Evolutionary conservation across 495 filamentous ascomycete species (phyloP), one percentile per base, ranked within the genome.

Genomic region (Neurospora hispaniola): DNA sequence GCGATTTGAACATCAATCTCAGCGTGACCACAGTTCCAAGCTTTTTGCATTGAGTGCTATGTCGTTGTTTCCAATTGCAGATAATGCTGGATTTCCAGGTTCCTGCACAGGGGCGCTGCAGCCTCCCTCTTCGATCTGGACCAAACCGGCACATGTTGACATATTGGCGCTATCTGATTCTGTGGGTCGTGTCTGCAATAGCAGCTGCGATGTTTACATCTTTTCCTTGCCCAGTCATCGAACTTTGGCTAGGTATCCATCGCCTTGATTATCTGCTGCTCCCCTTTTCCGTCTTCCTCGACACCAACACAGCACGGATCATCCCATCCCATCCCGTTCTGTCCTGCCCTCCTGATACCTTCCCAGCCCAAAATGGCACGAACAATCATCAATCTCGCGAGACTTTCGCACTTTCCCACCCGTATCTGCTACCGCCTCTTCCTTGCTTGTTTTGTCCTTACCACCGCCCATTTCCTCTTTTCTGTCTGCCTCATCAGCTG

Each of bases 341-440:
- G 31, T 31, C 5, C 10, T 23, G 20, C 4, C 46, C 46, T 48
- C n/a, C 46, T 54, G n/a, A n/a, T 23, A n/a, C 46, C 10, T 23
- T 54, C 46, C 46, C 5, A 62, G 31, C 23, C 4, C 46, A 54
- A 54, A 31, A 62, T 31, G 23, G 14, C 54, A 31, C 23, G 54
- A 62, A 23, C 54, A 62, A 23, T 62, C 23, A 31, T 31, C 2
- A 16, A 62, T 5, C 23, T 71, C 66, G 43, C 70, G 14, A 74
- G 46, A 44, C 38, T 77, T 43, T 20, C 73, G 59, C 69, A 73
- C 71, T 27, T 76, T 16, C 43, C 74, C 12, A 42, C 69, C 23
- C 71, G 72, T 39, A 66, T 74, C 38, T 73, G 77, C 27, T 74
- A 75, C 73, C 73, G 75, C 4, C 20, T 74, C 9, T 23, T 78